Conservation (phyloP, 345 rosid genomes). For the Arabidopsis suecica region DNA sequence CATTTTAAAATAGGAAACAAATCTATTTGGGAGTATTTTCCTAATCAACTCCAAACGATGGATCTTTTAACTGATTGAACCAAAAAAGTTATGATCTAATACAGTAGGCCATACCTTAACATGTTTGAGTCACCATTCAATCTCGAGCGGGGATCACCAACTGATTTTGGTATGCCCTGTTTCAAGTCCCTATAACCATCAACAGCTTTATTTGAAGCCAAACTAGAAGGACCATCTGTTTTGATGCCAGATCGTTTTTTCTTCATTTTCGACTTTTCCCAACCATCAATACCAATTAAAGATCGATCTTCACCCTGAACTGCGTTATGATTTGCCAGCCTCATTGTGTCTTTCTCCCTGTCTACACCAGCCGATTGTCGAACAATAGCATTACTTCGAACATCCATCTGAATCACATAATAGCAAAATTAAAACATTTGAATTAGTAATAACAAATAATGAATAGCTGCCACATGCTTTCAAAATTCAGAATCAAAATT, state of each 20-base stretch:
- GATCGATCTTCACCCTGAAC: conserved; percentile 80
- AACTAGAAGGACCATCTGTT: conserved; percentile 66
- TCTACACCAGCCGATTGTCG: conserved; percentile 72
- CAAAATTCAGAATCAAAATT: not conserved
- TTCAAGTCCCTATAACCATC: conserved; percentile 82
- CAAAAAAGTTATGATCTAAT: conserved; percentile 15
- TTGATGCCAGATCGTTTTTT: conserved; percentile 95
- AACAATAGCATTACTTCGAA: conserved; percentile 64
- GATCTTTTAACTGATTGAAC: conserved; percentile 29
- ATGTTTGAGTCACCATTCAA: conserved; percentile 78
- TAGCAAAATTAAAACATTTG: conserved; percentile 31
- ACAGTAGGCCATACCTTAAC: conserved; percentile 61
- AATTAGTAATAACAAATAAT: conserved; percentile 6
- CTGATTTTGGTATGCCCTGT: conserved; percentile 72
- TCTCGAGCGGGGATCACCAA: conserved; percentile 69
- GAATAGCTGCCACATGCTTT: conserved; percentile 18
- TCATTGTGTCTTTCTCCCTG: conserved; percentile 74
- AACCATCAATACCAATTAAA: conserved; percentile 80
- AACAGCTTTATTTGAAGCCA: conserved; percentile 58
- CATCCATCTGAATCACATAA: conserved; percentile 63
- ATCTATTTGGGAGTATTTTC: conserved; percentile 18
- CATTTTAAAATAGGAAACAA: conserved; percentile 9
- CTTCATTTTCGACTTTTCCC: conserved; percentile 97
- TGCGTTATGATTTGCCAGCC: conserved; percentile 62
- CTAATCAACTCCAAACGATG: not conserved